These are phyloP conservation scores for Populus hybrid DNA, from an alignment of 441 rosid genomes.

Conservation along the genomic window DNA sequence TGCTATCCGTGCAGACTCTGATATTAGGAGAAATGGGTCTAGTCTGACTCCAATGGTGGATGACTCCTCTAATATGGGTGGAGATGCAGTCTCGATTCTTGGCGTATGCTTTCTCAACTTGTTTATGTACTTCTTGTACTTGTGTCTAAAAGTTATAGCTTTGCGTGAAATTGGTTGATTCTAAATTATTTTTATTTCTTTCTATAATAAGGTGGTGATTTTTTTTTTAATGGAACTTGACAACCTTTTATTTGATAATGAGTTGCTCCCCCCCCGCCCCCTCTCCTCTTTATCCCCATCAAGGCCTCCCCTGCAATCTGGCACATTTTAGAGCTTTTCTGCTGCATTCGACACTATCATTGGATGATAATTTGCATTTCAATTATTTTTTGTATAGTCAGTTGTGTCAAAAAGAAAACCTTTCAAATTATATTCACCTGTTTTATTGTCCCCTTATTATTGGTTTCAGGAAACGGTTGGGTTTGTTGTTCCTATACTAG, in stretches of 20 bases:
- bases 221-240: too few relatives aligned
- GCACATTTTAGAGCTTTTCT: too few relatives aligned
- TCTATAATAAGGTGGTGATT: too few relatives aligned
- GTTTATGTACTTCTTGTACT: slow-evolving; percentile 2
- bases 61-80: slow-evolving; percentile 35
- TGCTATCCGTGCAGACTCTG: slow-evolving; percentile 40
- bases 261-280: too few relatives aligned
- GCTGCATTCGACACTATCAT: too few relatives aligned
- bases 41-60: slow-evolving; percentile 40
- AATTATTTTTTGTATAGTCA: neutral
- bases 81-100: slow-evolving; percentile 29
- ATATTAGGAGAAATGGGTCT: slow-evolving; percentile 38
- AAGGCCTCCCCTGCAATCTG: too few relatives aligned
- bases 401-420: too few relatives aligned
- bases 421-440: neutral
- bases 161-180: too few relatives aligned
- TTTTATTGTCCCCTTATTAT: neutral
- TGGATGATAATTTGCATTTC: neutral
- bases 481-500: neutral
- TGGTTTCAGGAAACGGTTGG: neutral
- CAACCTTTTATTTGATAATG: too few relatives aligned
- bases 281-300: too few relatives aligned
- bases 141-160: neutral
- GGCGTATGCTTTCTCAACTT: slow-evolving; percentile 38
- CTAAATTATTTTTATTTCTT: too few relatives aligned